Conservation (phyloP, 495 filamentous ascomycete species). For the Aspergillus cristatus region DNA sequence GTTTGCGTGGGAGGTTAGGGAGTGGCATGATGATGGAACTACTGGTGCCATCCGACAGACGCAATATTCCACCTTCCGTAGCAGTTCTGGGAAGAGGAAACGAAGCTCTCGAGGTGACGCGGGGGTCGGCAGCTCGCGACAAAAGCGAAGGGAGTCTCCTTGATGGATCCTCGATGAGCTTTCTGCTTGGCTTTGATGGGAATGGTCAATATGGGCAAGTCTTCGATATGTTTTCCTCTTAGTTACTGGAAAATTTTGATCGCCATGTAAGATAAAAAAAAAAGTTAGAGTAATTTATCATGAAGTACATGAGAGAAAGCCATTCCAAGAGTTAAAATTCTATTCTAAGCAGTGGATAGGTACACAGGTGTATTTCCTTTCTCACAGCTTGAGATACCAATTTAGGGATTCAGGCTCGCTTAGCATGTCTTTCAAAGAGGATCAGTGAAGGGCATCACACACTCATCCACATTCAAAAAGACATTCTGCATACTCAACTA, state of each 20-base stretch:
- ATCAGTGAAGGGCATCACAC: slow-evolving; percentile 1
- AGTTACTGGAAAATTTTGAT: too few species aligned
- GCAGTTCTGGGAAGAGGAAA: slow-evolving; percentile 27
- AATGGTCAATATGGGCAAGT: too few species aligned
- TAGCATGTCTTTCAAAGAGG: slow-evolving; percentile 1
- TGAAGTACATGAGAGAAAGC: too few species aligned
- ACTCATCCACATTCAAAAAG: too few species aligned
- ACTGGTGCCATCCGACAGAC: slow-evolving; percentile 7
- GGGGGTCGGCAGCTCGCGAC: slow-evolving; percentile 2
- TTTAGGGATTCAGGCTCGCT: slow-evolving; percentile 11
- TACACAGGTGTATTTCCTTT: neutral
- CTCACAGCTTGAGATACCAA: slow-evolving; percentile 7
- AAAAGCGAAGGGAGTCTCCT: slow-evolving; percentile 7
- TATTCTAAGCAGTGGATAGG: too few species aligned
- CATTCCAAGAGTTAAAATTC: too few species aligned
- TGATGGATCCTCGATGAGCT: too few species aligned
- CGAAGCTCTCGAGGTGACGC: slow-evolving; percentile 12
- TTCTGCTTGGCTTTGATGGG: too few species aligned
- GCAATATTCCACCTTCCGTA: slow-evolving; percentile 9
- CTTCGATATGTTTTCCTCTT: too few species aligned
- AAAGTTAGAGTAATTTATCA: too few species aligned
- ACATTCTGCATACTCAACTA: too few species aligned
- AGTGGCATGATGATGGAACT: slow-evolving; percentile 58
- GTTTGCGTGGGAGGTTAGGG: slow-evolving; percentile 78
- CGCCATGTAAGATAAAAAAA: too few species aligned